Conservation (phyloP, 495 filamentous ascomycete species). For the Astrothelium subdiscretum region DNA sequence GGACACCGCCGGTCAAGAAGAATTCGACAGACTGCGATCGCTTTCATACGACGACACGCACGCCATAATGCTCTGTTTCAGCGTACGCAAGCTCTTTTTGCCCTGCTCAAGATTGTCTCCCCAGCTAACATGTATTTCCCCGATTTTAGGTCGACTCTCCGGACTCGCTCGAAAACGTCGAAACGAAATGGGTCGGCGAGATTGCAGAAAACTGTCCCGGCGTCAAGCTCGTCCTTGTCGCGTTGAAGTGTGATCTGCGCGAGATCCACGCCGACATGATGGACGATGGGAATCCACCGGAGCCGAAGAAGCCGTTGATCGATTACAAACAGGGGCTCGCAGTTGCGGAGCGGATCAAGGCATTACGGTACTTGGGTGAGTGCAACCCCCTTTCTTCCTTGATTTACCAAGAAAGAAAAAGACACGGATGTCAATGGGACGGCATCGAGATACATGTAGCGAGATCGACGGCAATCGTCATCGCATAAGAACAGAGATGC, state of each 20-base stretch:
- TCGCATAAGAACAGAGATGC: too few species aligned
- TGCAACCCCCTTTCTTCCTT: background rate
- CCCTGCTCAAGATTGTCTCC: background rate
- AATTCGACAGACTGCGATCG: constrained; percentile 92
- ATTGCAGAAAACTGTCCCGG: constrained; percentile 95
- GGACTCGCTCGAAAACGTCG: constrained; percentile 95
- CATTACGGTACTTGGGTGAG: constrained; percentile 79
- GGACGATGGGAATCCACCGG: constrained; percentile 37
- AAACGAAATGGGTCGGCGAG: constrained; percentile 94
- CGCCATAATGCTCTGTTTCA: constrained; percentile 96
- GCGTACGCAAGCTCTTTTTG: constrained; percentile 34
- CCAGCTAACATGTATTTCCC: background rate
- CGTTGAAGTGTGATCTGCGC: constrained; percentile 90
- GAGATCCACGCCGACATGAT: constrained; percentile 53
- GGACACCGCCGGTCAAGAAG: constrained; percentile 98
- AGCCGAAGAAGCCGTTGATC: constrained; percentile 61
- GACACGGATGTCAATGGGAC: background rate
- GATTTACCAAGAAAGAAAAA: background rate
- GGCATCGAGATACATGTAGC: background rate
- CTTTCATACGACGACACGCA: constrained; percentile 97
- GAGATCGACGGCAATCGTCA: too few species aligned
- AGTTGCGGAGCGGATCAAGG: constrained; percentile 79
- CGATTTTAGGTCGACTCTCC: constrained; percentile 63
- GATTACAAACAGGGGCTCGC: constrained; percentile 86
- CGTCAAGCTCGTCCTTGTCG: constrained; percentile 90